Percentiles rank a stretch among this genome's conserved stretches.
Evolutionary conservation across 2,329 filamentous ascomycete genomes (phyloP).

Genomic region (Aspergillus pseudoterreus): DNA sequence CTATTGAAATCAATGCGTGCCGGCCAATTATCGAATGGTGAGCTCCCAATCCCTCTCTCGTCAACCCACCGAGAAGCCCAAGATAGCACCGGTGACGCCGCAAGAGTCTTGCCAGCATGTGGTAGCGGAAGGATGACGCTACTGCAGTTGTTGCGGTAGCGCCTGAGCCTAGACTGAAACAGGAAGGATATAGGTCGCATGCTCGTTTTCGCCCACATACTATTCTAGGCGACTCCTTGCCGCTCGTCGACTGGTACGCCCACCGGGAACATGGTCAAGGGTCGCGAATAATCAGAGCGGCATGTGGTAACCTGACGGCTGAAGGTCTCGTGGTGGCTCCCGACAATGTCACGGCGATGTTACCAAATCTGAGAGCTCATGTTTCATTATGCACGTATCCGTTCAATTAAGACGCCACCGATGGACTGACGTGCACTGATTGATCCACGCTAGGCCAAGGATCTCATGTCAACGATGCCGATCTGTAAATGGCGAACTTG

Average conservation of each 20-base stretch:
- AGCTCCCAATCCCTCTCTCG: background rate
- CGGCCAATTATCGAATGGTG: background rate
- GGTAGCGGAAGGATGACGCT: background rate
- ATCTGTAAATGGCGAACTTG: conserved; percentile 3
- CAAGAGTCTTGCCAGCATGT: background rate
- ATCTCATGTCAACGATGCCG: conserved; percentile 2
- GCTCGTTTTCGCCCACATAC: too few species aligned
- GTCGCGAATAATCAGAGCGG: background rate
- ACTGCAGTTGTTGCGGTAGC: conserved; percentile 1
- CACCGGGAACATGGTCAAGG: background rate
- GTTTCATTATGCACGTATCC: conserved; percentile 23
- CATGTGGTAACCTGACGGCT: conserved; percentile 2
- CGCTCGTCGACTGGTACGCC: background rate
- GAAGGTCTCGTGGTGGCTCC: conserved; percentile 12
- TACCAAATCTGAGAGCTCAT: conserved; percentile 3
- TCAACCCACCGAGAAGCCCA: background rate
- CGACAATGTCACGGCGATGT: conserved; percentile 1
- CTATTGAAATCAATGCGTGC: background rate
- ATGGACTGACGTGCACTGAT: conserved; percentile 7
- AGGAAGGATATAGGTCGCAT: too few species aligned
- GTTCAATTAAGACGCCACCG: conserved; percentile 10
- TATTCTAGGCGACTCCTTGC: background rate
- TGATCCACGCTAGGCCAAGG: conserved; percentile 16
- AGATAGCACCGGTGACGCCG: background rate
- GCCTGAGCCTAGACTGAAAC: background rate